Base-by-base conservation (phyloP, 208 protist species). In the Trypanosoma theileri region DNA sequence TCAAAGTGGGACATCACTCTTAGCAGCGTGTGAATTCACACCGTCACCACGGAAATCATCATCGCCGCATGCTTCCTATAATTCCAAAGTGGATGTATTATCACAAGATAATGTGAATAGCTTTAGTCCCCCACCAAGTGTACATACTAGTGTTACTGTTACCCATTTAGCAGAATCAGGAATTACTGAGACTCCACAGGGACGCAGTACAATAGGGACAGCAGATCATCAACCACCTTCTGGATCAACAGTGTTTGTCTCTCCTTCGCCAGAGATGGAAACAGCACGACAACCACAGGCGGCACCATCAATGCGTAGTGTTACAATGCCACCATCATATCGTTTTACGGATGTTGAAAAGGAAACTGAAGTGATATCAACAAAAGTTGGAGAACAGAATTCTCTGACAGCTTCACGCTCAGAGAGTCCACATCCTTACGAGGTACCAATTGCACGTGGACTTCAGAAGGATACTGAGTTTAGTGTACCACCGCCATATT, bases 81-180 rank as follows among this genome's bases (percentile, higher is more conserved):
- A 17, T 3, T n/a, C 10, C 11, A 48, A 48, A 48, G 2, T 48
- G 10, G 13, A 48, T 48, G 16, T 48, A 48, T 48, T 51, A 21
- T 51, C 41, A 19, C 44, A 55, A 13, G 22, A 45, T 12, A 44
- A 58, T 44, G 8, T 48, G 22, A 63, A 72, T 50, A 65, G 66
- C n/a, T 55, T 72, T 35, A 72, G 66, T 22, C 66, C 66, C 0
- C 66, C 66, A 48, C 66, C 66, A 50, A 72, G 66, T 72, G 66
- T 72, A 42, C 66, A 72, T 35, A 72, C 57, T 16, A 66, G 59
- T 28, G 50, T 59, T 7, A n/a, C 46, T n/a, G 57, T 66, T 4
- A 65, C 35, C 19, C 51, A 72, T 40, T 21, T 45, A 19, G 44
- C 57, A n/a, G 66, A 57, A 28, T 59, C 24, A 0, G 54, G 53